Percentiles rank a stretch among this genome's conserved stretches.
Conservation (phyloP, 2,329 filamentous ascomycete genomes). For the Corinectria fuckeliana region DNA sequence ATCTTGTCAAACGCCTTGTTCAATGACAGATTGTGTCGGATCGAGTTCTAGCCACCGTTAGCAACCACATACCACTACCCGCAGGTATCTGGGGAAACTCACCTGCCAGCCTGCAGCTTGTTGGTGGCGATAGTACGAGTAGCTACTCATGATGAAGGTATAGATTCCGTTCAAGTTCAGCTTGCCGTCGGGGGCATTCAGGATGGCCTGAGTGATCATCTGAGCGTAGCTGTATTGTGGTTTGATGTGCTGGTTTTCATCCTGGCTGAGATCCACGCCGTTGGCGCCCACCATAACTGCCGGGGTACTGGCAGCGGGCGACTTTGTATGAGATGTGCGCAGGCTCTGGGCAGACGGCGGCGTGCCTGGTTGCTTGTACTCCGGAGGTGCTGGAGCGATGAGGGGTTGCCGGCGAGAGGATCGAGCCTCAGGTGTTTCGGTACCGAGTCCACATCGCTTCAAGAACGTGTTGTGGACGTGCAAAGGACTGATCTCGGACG, state of each 20-base stretch:
- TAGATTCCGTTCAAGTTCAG: slow-evolving; percentile 93
- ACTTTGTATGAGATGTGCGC: slow-evolving; percentile 36
- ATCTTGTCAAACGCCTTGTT: slow-evolving; percentile 97
- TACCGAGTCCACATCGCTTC: slow-evolving; percentile 66
- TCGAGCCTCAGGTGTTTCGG: slow-evolving; percentile 39
- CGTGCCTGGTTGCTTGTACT: slow-evolving; percentile 67
- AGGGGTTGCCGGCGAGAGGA: slow-evolving; percentile 50
- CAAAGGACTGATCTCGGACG: slow-evolving; percentile 70
- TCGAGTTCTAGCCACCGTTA: slow-evolving; percentile 73
- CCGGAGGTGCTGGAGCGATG: slow-evolving; percentile 65
- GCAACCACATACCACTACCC: not conserved
- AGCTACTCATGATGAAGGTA: slow-evolving; percentile 87
- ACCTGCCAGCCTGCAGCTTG: slow-evolving; percentile 86
- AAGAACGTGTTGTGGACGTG: slow-evolving; percentile 73
- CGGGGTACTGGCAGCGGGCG: slow-evolving; percentile 45
- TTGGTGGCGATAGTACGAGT: slow-evolving; percentile 91
- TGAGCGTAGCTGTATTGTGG: slow-evolving; percentile 96
- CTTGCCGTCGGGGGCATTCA: slow-evolving; percentile 85
- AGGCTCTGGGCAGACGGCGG: slow-evolving; percentile 55
- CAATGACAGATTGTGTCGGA: slow-evolving; percentile 92
- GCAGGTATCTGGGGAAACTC: slow-evolving; percentile 41
- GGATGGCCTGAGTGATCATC: slow-evolving; percentile 94
- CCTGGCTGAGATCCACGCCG: slow-evolving; percentile 78
- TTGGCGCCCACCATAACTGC: slow-evolving; percentile 50
- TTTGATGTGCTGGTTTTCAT: slow-evolving; percentile 89